These are phyloP conservation scores for Oryza glumipatula DNA, from an alignment of 176 grass and related monocot species.

Conservation along the genomic window DNA sequence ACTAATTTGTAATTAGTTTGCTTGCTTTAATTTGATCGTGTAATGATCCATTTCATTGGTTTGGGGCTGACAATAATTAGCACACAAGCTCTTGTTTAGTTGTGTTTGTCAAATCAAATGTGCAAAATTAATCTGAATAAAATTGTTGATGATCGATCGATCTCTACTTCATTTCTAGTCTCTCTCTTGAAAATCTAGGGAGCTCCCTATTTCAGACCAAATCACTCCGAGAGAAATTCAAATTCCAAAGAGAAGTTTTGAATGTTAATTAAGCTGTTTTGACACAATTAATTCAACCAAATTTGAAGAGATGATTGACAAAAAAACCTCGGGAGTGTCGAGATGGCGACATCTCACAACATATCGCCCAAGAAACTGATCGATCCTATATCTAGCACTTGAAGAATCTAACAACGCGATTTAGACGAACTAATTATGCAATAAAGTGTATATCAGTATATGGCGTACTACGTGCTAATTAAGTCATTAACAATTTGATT, in stretches of 20 bases:
- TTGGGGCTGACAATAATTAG: not conserved
- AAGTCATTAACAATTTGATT: not conserved
- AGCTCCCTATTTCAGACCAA: not conserved
- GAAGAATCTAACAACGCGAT: not conserved
- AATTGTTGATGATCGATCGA: not conserved
- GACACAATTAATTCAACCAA: not conserved
- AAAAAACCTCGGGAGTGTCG: not conserved
- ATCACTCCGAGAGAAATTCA: not conserved
- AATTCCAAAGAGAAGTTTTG: not conserved
- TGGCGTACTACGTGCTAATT: not conserved
- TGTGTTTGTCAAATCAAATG: constrained; percentile 6
- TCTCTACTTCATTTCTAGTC: not conserved
- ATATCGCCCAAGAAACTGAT: not conserved
- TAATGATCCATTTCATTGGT: not conserved
- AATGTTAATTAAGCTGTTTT: not conserved
- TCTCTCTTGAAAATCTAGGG: not conserved
- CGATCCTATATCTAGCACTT: not conserved
- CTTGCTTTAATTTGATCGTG: not conserved
- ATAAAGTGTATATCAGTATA: not conserved
- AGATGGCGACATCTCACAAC: not conserved
- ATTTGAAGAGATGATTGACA: not conserved
- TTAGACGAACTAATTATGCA: not conserved
- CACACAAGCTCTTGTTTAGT: not conserved
- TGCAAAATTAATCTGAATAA: constrained; percentile 22
- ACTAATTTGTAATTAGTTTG: not conserved